phyloP scores from a whole-genome alignment of 306 rosid genomes.

The Trifolium pratense region DNA sequence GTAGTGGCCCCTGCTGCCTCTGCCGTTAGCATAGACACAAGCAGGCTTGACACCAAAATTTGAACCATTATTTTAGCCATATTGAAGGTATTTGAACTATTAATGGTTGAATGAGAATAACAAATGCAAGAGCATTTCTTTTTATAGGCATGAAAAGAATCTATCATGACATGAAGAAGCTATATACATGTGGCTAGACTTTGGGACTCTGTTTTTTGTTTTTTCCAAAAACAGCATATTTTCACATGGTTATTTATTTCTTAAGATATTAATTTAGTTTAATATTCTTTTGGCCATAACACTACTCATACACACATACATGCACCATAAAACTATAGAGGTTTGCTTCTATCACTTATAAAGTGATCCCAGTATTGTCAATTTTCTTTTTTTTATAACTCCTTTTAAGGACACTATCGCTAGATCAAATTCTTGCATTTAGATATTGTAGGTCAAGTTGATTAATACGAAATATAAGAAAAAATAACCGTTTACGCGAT shows the following conservation, averaged over 20 bases:
- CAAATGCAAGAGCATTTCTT: constrained; percentile 18
- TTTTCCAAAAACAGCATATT: background rate
- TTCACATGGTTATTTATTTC: constrained; percentile 36
- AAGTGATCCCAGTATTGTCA: no score
- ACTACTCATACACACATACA: no score
- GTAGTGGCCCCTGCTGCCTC: constrained; percentile 49
- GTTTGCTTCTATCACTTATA: no score
- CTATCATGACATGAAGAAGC: background rate
- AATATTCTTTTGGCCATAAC: no score
- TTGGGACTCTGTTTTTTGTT: background rate
- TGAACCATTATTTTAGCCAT: constrained; percentile 29
- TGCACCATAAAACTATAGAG: no score
- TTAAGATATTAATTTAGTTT: background rate
- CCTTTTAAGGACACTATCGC: no score
- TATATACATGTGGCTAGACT: background rate
- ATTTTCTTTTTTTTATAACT: no score
- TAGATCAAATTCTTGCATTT: no score
- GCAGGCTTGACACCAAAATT: constrained; percentile 25
- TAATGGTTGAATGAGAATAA: constrained; percentile 38
- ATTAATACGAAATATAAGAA: no score
- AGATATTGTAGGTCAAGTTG: no score
- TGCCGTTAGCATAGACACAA: constrained; percentile 34
- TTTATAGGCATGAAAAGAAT: constrained; percentile 43
- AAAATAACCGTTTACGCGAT: no score
- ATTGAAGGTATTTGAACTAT: no score